Conservation (phyloP, 371 early-diverging fungal species). For the Apophysomyces elegans region DNA sequence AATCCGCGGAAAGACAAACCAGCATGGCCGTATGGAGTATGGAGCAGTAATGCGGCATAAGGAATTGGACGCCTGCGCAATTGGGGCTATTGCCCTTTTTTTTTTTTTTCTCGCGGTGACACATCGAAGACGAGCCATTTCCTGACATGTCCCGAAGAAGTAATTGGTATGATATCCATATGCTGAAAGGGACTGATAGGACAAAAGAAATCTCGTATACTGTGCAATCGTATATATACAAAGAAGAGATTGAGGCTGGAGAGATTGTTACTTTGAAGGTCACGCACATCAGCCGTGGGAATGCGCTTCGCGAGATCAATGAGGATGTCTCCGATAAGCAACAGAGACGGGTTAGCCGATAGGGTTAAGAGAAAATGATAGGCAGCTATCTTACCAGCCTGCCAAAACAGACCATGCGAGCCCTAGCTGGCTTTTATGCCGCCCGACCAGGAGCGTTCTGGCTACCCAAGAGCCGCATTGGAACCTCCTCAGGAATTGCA, state of each 20-base stretch:
- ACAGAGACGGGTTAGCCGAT: not conserved
- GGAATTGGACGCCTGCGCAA: not conserved
- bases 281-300: slow-evolving; percentile 1
- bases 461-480: not conserved
- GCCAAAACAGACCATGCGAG: not conserved
- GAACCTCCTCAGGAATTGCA: slow-evolving; percentile 3
- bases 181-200: not conserved
- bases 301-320: not conserved
- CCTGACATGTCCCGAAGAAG: not conserved
- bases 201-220: not conserved
- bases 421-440: not conserved
- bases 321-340: not conserved
- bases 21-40: slow-evolving; percentile 3
- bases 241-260: not conserved
- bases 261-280: not conserved
- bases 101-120: not conserved
- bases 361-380: not conserved
- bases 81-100: not conserved
- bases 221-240: not conserved
- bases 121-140: not conserved
- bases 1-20: not conserved
- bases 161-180: not conserved
- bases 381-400: not conserved
- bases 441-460: not conserved
- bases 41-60: slow-evolving; percentile 5